Base-by-base conservation (phyloP, 2,329 filamentous ascomycete genomes). In the Huntiella moniliformis region DNA sequence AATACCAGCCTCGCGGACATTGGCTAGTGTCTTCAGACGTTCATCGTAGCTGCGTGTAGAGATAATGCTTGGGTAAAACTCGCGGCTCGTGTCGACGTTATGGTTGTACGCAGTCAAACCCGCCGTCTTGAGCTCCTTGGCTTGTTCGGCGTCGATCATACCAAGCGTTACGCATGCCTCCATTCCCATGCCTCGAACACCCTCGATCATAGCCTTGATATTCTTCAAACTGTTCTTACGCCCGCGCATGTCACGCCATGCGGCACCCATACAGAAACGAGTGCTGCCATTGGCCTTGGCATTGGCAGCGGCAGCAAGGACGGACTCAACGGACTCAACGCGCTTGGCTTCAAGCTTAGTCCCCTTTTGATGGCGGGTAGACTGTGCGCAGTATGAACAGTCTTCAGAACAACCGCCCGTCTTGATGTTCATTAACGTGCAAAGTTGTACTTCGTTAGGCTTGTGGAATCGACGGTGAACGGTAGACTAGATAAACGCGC, bases 351-450 rank as follows among this genome's bases (percentile, higher is more conserved):
- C 74, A 31, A 93, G 70, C 5, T 84, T 83, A 3, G 86, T 77
- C 36, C 82, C 82, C 34, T 83, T 67, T 49, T 71, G 63, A 70
- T 93, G 80, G 18, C 82, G 79, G 4, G 82, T 85, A 4, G 85
- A 87, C 62, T 93, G 85, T 2, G 85, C 82, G 61, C 85, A 93
- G 73, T 94, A 94, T 17, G 80, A 84, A 65, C 86, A 94, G 62
- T 94, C 86, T 61, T 93, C 86, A 54, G 76, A 85, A 63, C 86
- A 94, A 41, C 86, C 86, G 46, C 86, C 86, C 6, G 84, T 92
- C 60, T 94, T 94, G 67, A 94, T 94, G 68, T 92, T 93, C 82
- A 93, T 92, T 49, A 94, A 69, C 0, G 86, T 94, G 66, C 86
- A 94, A 63, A 93, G 80, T 62, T 94, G 86, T 52, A 94, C 83